Percentiles rank a stretch among this genome's conserved stretches.
Evolutionary conservation across 306 rosid genomes (phyloP).

Genomic region (Prunus mira): DNA sequence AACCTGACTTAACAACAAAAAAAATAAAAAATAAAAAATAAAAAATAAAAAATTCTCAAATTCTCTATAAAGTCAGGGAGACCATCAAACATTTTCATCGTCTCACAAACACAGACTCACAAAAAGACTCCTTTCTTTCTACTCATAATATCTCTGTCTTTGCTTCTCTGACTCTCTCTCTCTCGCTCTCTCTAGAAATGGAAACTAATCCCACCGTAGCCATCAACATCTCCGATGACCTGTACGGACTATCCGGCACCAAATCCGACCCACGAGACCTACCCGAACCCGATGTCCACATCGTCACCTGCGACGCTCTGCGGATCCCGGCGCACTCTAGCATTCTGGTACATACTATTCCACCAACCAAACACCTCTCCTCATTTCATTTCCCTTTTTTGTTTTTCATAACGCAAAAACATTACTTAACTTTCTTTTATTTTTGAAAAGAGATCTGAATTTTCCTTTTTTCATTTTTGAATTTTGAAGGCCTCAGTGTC

Average conservation of each 20-base stretch:
- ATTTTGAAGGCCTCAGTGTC: slow-evolving; percentile 59
- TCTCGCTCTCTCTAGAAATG: slow-evolving; percentile 10
- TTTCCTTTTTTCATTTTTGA: not conserved
- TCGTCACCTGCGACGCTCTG: slow-evolving; percentile 61
- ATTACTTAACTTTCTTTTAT: not conserved
- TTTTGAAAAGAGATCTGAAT: not conserved
- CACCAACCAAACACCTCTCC: not conserved
- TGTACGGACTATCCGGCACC: slow-evolving; percentile 11
- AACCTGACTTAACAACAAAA: too few species aligned
- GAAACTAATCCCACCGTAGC: slow-evolving; percentile 7
- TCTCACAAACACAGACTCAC: not conserved
- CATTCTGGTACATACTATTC: slow-evolving; percentile 51
- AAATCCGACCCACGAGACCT: slow-evolving; percentile 20
- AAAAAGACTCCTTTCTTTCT: not conserved
- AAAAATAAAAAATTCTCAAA: too few species aligned
- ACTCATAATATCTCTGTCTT: too few species aligned
- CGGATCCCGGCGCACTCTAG: slow-evolving; percentile 71
- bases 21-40: too few species aligned
- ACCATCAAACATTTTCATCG: not conserved
- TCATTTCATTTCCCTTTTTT: not conserved
- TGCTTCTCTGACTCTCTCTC: not conserved
- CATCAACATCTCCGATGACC: slow-evolving; percentile 1
- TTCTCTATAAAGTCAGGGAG: slow-evolving; percentile 3
- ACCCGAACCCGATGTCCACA: slow-evolving; percentile 70
- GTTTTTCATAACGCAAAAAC: not conserved